Conservation (phyloP, 2,329 filamentous ascomycete genomes). For the Colletotrichum gloeosporioides region DNA sequence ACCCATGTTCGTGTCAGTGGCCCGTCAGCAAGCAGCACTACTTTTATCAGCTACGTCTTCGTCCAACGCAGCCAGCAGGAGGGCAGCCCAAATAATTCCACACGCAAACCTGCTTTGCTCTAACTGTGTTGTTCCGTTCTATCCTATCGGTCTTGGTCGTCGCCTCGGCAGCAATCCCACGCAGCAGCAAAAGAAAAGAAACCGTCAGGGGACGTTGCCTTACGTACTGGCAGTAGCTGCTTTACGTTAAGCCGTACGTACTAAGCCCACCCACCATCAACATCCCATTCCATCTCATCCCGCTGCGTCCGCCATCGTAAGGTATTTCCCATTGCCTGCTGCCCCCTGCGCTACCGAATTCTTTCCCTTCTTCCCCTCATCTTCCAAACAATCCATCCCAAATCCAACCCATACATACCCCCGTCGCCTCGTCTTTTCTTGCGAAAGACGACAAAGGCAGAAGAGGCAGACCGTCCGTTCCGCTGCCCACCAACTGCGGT, state of each 20-base stretch:
- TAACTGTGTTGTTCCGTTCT: not conserved
- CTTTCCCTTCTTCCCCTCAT: not conserved
- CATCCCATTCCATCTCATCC: slow-evolving; percentile 5
- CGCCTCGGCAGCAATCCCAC: not conserved
- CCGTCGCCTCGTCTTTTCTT: slow-evolving; percentile 14
- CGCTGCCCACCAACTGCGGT: not conserved
- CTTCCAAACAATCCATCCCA: slow-evolving; percentile 4
- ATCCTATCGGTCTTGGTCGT: not conserved
- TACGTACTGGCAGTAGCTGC: not conserved
- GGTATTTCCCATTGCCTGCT: slow-evolving; percentile 5
- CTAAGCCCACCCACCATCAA: not conserved
- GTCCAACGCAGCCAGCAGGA: not conserved
- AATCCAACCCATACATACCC: not conserved
- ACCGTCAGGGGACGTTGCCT: not conserved
- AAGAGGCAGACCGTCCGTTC: not conserved
- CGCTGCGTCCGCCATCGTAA: slow-evolving; percentile 13
- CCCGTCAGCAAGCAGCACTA: not conserved
- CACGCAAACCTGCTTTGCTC: not conserved
- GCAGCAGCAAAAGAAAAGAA: not conserved
- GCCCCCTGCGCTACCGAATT: not conserved
- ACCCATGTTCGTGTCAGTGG: not conserved
- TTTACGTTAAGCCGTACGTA: not conserved
- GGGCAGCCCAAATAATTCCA: not conserved
- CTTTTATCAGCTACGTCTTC: not conserved
- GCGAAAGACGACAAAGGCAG: not conserved